A percentile compares a stretch with the other conserved stretches of the same genome.
Conservation (phyloP, 2,329 filamentous ascomycete genomes). For the Geosmithia flava region DNA sequence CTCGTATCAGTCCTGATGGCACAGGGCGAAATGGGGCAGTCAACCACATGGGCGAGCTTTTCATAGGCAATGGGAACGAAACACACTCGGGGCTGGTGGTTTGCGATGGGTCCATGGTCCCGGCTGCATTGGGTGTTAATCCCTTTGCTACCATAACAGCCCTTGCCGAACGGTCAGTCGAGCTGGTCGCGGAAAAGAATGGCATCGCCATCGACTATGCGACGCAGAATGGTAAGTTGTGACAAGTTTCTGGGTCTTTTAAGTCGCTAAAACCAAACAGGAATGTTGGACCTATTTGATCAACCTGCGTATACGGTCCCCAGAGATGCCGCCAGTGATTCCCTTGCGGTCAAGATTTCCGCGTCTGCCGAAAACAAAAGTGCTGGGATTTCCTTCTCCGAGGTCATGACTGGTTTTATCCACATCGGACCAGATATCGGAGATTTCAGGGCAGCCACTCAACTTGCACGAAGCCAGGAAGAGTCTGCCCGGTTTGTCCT, state of each 20-base stretch:
- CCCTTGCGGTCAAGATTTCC: slow-evolving; percentile 16
- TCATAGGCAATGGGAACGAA: slow-evolving; percentile 36
- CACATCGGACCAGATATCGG: slow-evolving; percentile 26
- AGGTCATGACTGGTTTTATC: slow-evolving; percentile 52
- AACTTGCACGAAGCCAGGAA: slow-evolving; percentile 1
- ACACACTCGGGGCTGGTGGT: slow-evolving; percentile 46
- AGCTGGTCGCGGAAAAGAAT: slow-evolving; percentile 29
- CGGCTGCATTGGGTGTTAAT: slow-evolving; percentile 51
- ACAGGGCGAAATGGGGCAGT: slow-evolving; percentile 44
- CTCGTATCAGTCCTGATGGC: slow-evolving; percentile 47
- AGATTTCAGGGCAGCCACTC: slow-evolving; percentile 2
- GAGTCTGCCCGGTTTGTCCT: slow-evolving; percentile 3
- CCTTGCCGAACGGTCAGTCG: slow-evolving; percentile 51
- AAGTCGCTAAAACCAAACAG: slow-evolving; percentile 5
- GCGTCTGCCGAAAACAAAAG: slow-evolving; percentile 29
- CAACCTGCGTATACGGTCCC: slow-evolving; percentile 26
- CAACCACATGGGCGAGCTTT: slow-evolving; percentile 49
- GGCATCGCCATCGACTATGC: slow-evolving; percentile 30
- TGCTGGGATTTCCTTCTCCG: slow-evolving; percentile 45
- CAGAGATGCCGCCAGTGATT: slow-evolving; percentile 9
- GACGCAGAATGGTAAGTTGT: slow-evolving; percentile 17
- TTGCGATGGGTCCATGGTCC: slow-evolving; percentile 49
- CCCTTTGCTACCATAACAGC: slow-evolving; percentile 59
- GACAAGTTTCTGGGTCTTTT: background rate
- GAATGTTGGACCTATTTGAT: slow-evolving; percentile 40